Base-by-base conservation (phyloP, 129 eudicot genomes). In the Arctium lappa region DNA sequence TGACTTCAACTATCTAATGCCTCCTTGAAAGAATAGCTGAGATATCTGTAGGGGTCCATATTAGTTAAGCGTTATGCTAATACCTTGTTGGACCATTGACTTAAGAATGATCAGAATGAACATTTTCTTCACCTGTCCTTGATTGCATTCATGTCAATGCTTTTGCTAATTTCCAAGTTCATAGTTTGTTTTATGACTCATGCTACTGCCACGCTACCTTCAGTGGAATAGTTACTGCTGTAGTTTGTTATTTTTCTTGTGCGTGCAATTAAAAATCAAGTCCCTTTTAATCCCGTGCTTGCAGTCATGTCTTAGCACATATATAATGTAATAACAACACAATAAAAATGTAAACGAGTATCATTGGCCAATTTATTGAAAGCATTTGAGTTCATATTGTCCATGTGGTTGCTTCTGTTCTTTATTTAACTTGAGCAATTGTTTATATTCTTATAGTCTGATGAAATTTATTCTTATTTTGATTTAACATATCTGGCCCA, bases 1-100 rank as follows among this genome's bases (percentile, higher is more conserved):
- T 78, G 79, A 78, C 86, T 40, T 75, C 74, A 32, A 37, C 73
- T 29, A 83, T 42, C 22, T 77, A 72, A 69, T 71, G 72, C 72
- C 44, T 69, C 27, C 40, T 76, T 71, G 48, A 53, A 81, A 72
- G 46, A 56, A 29, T 30, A 48, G 56, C 4, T 48, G 68, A 30
- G 18, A 29, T 75, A 15, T 31, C 79, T 11, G 79, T 48, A 30
- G 6, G 75, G 74, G 66, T 18, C 68, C 82, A 65, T 30, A 18
- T n/a, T 60, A 60, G 68, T n/a, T 60, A 16, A 53, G 22, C 29
- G n/a, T 16, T 60, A 60, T 60, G 68, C 68, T 60, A 16, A 60
- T 60, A 60, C 8, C 68, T 60, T 60, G 9, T 60, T 56, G 6
- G 56, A 46, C 2, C 56, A 46, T 10, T 46, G 56, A 46, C 56